Percentiles rank a stretch among this genome's conserved stretches.
These are phyloP conservation scores for Tulasnella sp. DNA, from an alignment of 768 basidiomycete genomes.

Conservation along the genomic window DNA sequence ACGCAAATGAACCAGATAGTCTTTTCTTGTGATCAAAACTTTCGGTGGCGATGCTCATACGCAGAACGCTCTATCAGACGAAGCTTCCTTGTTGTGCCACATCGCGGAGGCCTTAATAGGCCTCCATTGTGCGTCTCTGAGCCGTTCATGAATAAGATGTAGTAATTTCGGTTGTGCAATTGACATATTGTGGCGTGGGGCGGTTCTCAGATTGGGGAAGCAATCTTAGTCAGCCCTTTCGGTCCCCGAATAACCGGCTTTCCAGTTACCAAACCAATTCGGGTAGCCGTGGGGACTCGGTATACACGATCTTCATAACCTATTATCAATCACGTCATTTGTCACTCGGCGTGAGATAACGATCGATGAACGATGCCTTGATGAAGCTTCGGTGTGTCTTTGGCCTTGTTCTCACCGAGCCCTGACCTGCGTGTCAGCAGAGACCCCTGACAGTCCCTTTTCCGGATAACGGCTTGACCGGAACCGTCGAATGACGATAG, in stretches of 20 bases:
- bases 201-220: no score
- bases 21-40: neutral
- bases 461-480: neutral
- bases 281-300: no score
- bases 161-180: no score
- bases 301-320: no score
- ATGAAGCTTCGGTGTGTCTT: neutral
- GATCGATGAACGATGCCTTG: neutral
- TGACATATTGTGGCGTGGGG: no score
- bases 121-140: no score
- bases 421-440: neutral
- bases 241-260: no score
- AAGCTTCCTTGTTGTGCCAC: no score
- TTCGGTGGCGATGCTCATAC: neutral
- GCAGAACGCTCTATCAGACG: neutral
- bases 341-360: neutral
- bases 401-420: neutral
- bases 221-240: no score
- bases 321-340: no score
- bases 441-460: neutral
- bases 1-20: neutral
- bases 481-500: neutral
- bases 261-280: neutral
- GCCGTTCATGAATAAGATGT: no score
- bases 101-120: no score